These are phyloP conservation scores for Tylopilus sp. DNA, from an alignment of 1,284 basidiomycete genomes.

Conservation along the genomic window DNA sequence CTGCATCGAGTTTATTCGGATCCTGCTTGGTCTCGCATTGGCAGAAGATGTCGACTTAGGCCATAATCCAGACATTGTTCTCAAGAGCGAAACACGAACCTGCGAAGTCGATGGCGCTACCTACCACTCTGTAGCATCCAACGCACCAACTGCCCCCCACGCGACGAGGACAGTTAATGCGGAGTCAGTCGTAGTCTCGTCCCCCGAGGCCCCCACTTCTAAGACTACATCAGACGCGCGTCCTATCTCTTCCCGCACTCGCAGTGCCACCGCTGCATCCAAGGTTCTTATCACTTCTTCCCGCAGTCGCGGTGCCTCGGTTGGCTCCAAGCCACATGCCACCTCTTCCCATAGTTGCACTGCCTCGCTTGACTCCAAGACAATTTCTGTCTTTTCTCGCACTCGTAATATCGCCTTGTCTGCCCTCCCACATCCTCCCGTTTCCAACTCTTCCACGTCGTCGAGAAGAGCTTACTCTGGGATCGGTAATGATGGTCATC, in stretches of 20 bases:
- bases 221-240: neutral
- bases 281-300: too few relatives aligned
- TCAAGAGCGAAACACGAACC: neutral
- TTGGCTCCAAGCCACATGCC: too few relatives aligned
- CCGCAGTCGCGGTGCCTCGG: too few relatives aligned
- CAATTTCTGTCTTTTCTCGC: too few relatives aligned
- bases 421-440: too few relatives aligned
- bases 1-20: constrained; percentile 18
- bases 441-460: too few relatives aligned
- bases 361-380: too few relatives aligned
- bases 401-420: too few relatives aligned
- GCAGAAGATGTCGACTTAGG: constrained; percentile 9
- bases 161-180: neutral
- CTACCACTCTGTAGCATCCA: neutral
- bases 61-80: constrained; percentile 6
- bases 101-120: neutral
- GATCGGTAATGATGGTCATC: neutral
- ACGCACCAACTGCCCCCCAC: neutral
- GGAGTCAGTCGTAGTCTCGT: neutral
- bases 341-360: too few relatives aligned
- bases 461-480: neutral
- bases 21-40: constrained; percentile 14
- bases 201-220: neutral
- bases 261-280: neutral
- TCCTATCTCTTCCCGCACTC: neutral